Percentiles rank a stretch among this genome's conserved stretches.
Evolutionary conservation across 148 eudicot genomes (phyloP).

Genomic region (Diospyros kaki): DNA sequence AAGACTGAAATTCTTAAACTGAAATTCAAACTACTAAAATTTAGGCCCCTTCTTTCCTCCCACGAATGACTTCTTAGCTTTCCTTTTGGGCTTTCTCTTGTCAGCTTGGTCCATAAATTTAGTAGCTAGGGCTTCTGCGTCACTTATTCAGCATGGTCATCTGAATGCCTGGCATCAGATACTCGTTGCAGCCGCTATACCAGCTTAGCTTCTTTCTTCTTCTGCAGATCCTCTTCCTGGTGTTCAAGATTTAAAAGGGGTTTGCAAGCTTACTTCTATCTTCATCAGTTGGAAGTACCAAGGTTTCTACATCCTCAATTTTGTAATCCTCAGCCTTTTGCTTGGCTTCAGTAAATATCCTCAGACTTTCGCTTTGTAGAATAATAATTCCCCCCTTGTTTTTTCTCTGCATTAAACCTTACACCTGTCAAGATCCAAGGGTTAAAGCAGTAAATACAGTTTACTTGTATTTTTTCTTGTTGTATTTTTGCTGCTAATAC

Average conservation of each 20-base stretch:
- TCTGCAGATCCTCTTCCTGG: constrained; percentile 81
- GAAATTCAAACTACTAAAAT: too few species aligned
- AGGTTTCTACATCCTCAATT: constrained; percentile 81
- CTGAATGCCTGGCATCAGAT: constrained; percentile 76
- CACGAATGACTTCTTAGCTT: too few species aligned
- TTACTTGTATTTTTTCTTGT: too few species aligned
- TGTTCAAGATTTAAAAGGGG: constrained; percentile 95
- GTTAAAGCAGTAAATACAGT: too few species aligned
- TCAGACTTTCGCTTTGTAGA: constrained; percentile 68
- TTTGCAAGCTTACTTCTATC: constrained; percentile 82
- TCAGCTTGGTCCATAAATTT: too few species aligned
- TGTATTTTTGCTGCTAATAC: too few species aligned
- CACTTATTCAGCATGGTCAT: constrained; percentile 47
- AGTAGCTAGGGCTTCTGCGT: too few species aligned
- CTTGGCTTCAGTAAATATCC: constrained; percentile 27
- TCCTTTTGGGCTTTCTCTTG: too few species aligned
- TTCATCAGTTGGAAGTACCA: constrained; percentile 74
- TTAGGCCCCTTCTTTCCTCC: too few species aligned
- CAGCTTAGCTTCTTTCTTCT: constrained; percentile 97
- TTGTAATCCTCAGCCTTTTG: constrained; percentile 76
- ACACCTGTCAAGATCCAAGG: constrained; percentile 43
- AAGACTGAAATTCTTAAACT: too few species aligned
- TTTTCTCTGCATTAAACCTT: constrained; percentile 88
- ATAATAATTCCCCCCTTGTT: constrained; percentile 90
- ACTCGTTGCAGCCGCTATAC: constrained; percentile 78